phyloP scores from a whole-genome alignment of 2,329 filamentous ascomycete species.

The Penicillium paneum region DNA sequence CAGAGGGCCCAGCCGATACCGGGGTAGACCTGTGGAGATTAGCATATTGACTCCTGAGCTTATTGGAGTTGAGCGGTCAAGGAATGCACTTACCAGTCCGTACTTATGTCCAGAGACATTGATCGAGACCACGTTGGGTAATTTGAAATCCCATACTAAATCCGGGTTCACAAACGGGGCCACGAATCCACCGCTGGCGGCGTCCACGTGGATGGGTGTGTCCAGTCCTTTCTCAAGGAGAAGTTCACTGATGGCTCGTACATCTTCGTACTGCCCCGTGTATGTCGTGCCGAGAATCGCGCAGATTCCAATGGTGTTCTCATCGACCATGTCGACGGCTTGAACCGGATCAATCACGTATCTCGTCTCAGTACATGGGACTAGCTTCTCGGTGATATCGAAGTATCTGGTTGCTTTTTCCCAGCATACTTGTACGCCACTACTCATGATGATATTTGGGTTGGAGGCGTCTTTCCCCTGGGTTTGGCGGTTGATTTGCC shows the following conservation, averaged over 20 bases:
- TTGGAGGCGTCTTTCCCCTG: conserved; percentile 61
- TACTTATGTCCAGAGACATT: conserved; percentile 54
- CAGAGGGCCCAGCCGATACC: conserved; percentile 94
- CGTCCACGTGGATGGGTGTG: conserved; percentile 56
- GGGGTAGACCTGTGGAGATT: conserved; percentile 61
- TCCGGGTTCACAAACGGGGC: conserved; percentile 42
- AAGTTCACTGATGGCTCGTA: conserved; percentile 64
- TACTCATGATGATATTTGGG: conserved; percentile 72
- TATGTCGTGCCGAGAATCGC: conserved; percentile 71
- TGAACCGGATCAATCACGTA: conserved; percentile 63
- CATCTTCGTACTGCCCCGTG: conserved; percentile 70
- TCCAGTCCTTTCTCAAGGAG: conserved; percentile 50
- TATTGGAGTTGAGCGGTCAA: not conserved
- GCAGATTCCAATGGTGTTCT: conserved; percentile 75
- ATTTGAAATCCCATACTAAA: conserved; percentile 28
- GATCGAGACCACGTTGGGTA: conserved; percentile 50
- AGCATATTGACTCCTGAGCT: not conserved
- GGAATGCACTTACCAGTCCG: conserved; percentile 44
- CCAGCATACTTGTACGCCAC: conserved; percentile 69
- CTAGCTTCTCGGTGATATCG: conserved; percentile 58
- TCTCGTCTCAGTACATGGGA: conserved; percentile 55
- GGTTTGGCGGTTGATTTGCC: conserved; percentile 61
- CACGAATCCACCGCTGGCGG: conserved; percentile 44
- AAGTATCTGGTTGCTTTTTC: conserved; percentile 74
- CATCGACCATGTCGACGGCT: conserved; percentile 65